Base-by-base conservation (phyloP, 1,284 basidiomycete genomes). In the Sanghuangporus weigelae region DNA sequence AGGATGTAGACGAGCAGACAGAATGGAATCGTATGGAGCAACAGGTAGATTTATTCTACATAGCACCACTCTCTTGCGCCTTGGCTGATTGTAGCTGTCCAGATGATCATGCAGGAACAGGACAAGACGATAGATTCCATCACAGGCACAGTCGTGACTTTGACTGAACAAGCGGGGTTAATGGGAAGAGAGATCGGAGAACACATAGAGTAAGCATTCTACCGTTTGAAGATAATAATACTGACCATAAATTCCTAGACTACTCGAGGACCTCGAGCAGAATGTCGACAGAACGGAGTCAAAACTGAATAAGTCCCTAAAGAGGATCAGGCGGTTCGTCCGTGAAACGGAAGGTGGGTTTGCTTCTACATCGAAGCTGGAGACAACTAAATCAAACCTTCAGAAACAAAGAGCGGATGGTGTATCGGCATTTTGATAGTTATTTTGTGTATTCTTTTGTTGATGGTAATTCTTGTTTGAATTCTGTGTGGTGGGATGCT, bases 111-210 rank as follows among this genome's bases (percentile, higher is more conserved):
- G 49, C 82, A 81, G 54, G 84, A 92, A 69, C 95, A 97, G 79
- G 95, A 97, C 71, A 82, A 85, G 55, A 90, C 93, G 0, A 87
- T 97, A 65, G 86, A 89, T 51, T 84, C 89, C 0, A 95, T 97
- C 69, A 84, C 89, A 0, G 93, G 93, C 0, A 94, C 95, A 0
- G 74, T 97, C 49, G 84, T 73, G 61, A 93, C 87, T 1, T 77
- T 97, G 12, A 86, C 89, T 0, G 87, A 92, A 67, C 95, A 97
- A 75, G 95, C 95, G 0, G 91, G 90, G 5, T 77, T 96, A 49
- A 96, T 97, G 84, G 95, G 95, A 0, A 85, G 84, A 59, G 95
- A 97, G 73, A 92, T 96, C 53, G 78, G 74, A 4, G 93, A 95
- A 73, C 95, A 96, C 69, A 91, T 88, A 68, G 92, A 93, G 95